Base-by-base conservation (phyloP, 2,329 filamentous ascomycete genomes). In the Pleoardoris graminearum region DNA sequence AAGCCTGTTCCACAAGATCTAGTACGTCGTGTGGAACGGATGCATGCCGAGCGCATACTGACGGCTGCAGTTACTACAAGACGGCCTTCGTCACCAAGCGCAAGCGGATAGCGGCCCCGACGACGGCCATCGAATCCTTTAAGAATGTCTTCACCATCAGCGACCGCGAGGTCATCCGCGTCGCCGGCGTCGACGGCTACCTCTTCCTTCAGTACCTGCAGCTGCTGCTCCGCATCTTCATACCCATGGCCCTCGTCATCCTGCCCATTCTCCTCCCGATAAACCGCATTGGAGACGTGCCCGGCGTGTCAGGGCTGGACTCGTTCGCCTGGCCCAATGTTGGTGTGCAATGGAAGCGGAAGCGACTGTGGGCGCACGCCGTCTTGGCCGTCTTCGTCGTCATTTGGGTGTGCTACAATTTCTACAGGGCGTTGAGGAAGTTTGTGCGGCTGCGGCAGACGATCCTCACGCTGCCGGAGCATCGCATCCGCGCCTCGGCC, bases 401-500 rank as follows among this genome's bases (percentile, higher is more conserved):
- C 25, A 65, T 88, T 29, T 97, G 92, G 84, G 87, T 96, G 11
- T 95, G 91, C 71, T 87, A 84, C 50, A 86, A 97, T 39, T 90
- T 95, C 68, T 97, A 94, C 65, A 81, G 87, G 57, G 94, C 97
- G 67, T 76, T 99, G 46, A 82, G 86, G 41, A 87, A 91, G 10
- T 99, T 96, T 69, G 88, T 97, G 72, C 91, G 95, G 62, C 83
- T 99, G 44, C 89, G 94, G 57, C 94, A 99, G 73, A 91, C 95
- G 48, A 96, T 95, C 65, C 80, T 99, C 51, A 97, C 94, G 0
- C 94, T 91, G 49, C 93, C 94, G 2, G 90, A 97, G 72, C 94
- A 99, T 74, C 89, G 94, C 17, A 82, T 99, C 16, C 85, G 90
- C 39, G 94, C 94, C 16, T 97, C 93, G 14, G 93, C 94, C 1